phyloP scores from a whole-genome alignment of 345 rosid species.

The Eucalyptus grandis region DNA sequence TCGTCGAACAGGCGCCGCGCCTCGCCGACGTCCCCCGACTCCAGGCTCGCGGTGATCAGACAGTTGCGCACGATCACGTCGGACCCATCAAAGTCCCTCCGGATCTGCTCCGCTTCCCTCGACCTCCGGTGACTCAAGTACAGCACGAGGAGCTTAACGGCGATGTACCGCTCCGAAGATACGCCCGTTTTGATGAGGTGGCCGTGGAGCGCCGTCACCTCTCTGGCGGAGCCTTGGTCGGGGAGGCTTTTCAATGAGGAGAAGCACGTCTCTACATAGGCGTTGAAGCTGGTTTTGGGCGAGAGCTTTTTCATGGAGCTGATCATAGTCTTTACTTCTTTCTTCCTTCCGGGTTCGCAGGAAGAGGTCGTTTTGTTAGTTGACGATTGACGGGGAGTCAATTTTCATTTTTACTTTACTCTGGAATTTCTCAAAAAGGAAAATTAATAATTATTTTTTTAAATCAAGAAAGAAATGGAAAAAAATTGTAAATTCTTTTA shows the following conservation, averaged over 20 bases:
- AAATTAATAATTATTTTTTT: not conserved
- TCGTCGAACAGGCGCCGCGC: constrained; percentile 41
- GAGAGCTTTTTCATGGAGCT: constrained; percentile 9
- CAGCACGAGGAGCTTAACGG: constrained; percentile 38
- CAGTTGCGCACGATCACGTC: constrained; percentile 38
- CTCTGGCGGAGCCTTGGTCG: constrained; percentile 6
- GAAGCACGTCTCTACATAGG: constrained; percentile 3
- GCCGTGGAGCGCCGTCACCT: constrained; percentile 30
- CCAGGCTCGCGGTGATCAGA: constrained; percentile 13
- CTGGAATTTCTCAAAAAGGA: not conserved
- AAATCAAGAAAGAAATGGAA: not conserved
- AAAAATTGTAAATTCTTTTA: not conserved
- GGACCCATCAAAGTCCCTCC: constrained; percentile 30
- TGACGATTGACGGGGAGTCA: not conserved
- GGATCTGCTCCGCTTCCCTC: constrained; percentile 23
- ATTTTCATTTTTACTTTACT: not conserved
- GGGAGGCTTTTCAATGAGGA: constrained; percentile 15
- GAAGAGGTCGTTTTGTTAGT: constrained; percentile 7
- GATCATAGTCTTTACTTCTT: constrained; percentile 4
- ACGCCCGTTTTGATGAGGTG: constrained; percentile 31
- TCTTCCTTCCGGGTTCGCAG: not conserved
- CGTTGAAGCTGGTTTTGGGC: constrained; percentile 7
- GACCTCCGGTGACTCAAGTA: constrained; percentile 21
- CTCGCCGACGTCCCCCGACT: constrained; percentile 27
- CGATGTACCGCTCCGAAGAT: constrained; percentile 21